Evolutionary conservation across 345 rosid genomes (phyloP), one percentile per base, ranked within the genome.

Genomic region (Eucalyptus pauciflora): DNA sequence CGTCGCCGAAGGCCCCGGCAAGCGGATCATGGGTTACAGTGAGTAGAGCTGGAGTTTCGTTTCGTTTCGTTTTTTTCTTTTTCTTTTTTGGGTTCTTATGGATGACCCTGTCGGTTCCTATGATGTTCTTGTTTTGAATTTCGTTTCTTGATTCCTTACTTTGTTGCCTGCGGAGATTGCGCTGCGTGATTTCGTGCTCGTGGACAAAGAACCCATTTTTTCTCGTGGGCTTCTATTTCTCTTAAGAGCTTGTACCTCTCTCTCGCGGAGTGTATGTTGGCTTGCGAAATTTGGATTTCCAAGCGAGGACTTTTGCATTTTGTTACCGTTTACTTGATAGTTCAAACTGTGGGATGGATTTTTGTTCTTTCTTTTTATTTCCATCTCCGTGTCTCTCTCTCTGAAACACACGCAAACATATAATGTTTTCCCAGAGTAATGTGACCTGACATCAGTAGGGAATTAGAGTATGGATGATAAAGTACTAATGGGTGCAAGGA

Each of bases 1-100:
- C 91, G 99, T 98, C 29, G 96, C 99, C 20, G 97, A 98, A 93
- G 97, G 91, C 86, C 96, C 99, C 6, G 96, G 96, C 7, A 92
- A 90, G 91, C 93, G 93, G 87, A 92, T 96, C 90, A 98, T 98
- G 98, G 99, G 99, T 83, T 98, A 98, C 91, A 96, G 99, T 96
- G 90, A 87, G 83, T 76, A 41, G 14, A 76, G 83, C 83, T 76
- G 83, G 83, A 95, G 43, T 87, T 48, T 51, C 25, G 7, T 43
- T 52, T 33, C 41, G 16, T 31, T 46, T 50, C 17, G 16, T 60
- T 45, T 86, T 4, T 0, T 18, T 7, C 8, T 46, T 25, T 17
- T 46, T 54, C 76, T 56, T 31, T 33, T 41, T 60, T 52, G 20
- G 62, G 48, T 48, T 45, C 46, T n/a, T 8, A 25, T 5, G 46